These are phyloP conservation scores for Diphasiastrum complanatum DNA, from an alignment of 83 land plant species.

Conservation along the genomic window DNA sequence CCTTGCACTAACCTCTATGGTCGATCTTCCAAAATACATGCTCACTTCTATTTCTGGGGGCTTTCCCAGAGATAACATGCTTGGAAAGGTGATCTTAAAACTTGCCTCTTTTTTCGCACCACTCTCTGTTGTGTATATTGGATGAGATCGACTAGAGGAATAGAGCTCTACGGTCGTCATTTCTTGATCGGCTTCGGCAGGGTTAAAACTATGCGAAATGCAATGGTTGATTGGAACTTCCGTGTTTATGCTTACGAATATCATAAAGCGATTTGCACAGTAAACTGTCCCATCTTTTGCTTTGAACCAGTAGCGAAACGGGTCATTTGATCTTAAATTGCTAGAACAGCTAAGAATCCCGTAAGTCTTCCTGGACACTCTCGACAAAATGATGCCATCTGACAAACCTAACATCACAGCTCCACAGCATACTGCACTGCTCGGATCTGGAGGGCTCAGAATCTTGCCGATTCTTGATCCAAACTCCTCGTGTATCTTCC, in stretches of 20 bases:
- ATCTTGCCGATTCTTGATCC: neutral
- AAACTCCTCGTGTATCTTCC: neutral
- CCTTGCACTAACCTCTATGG: constrained; percentile 13
- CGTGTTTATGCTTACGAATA: neutral
- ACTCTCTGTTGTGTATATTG: neutral
- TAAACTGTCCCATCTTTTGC: neutral
- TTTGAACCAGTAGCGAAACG: neutral
- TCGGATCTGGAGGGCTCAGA: constrained; percentile 7
- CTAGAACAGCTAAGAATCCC: neutral
- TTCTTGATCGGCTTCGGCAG: neutral
- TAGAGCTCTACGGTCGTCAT: neutral
- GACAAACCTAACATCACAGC: constrained; percentile 7
- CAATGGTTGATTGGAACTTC: constrained; percentile 2
- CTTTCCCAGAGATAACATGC: neutral
- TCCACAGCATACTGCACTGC: constrained; percentile 6
- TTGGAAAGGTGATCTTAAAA: constrained; percentile 2
- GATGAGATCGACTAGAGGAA: neutral
- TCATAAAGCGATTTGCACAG: neutral
- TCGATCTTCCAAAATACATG: constrained; percentile 17
- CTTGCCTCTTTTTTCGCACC: neutral
- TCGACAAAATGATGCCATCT: neutral
- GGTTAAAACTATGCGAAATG: neutral
- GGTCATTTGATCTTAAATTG: neutral
- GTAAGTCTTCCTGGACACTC: constrained; percentile 18
- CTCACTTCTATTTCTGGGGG: neutral